These are phyloP conservation scores for Limonium bicolor DNA, from an alignment of 148 eudicot genomes.

Conservation along the genomic window DNA sequence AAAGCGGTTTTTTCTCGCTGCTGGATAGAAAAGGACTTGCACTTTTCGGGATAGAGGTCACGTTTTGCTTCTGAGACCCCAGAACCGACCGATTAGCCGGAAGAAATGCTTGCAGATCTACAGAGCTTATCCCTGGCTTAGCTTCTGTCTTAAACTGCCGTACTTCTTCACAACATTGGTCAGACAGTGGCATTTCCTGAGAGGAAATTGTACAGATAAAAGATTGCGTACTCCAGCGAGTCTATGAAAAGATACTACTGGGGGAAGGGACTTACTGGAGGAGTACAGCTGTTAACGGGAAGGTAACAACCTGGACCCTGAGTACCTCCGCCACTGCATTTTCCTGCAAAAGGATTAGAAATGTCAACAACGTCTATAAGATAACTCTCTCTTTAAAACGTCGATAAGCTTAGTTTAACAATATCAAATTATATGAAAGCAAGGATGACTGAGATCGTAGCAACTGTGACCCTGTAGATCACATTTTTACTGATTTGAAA, in stretches of 20 bases:
- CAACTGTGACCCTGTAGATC: no score
- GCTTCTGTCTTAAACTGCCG: constrained; percentile 17
- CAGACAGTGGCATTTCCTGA: constrained; percentile 26
- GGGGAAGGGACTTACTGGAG: constrained; percentile 21
- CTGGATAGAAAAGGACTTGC: constrained; percentile 15
- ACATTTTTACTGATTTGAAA: no score
- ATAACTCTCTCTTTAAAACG: no score
- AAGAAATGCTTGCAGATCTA: constrained; percentile 25
- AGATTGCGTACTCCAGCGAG: not conserved
- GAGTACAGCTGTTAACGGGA: constrained; percentile 19
- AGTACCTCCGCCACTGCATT: constrained; percentile 10
- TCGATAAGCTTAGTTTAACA: no score
- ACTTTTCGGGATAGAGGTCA: constrained; percentile 13
- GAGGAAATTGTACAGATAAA: constrained; percentile 6
- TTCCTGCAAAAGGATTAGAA: constrained; percentile 34
- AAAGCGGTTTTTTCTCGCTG: constrained; percentile 13
- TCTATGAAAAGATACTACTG: not conserved
- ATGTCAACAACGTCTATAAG: no score
- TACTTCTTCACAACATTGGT: constrained; percentile 14
- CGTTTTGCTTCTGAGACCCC: constrained; percentile 18
- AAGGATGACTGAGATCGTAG: no score
- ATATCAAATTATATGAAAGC: no score
- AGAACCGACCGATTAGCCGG: constrained; percentile 80
- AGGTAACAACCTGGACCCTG: constrained; percentile 18
- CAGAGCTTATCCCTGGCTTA: constrained; percentile 17